Conservation (phyloP, 768 basidiomycete species). For the Suillus discolor region DNA sequence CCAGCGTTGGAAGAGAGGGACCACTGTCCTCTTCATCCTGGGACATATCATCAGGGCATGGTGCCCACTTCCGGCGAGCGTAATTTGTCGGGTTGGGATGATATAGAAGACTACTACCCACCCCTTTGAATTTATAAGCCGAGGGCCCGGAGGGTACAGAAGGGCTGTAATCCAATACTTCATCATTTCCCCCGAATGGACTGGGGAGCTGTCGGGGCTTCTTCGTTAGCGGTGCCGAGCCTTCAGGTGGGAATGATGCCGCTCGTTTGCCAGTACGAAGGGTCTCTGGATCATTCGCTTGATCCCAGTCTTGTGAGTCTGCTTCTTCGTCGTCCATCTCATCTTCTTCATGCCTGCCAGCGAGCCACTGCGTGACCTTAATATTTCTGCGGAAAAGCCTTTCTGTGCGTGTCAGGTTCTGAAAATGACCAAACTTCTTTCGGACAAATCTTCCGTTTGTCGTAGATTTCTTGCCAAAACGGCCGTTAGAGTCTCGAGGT, state of each 20-base stretch:
- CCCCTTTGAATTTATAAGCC: constrained; percentile 30
- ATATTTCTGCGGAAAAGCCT: constrained; percentile 41
- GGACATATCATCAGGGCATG: constrained; percentile 36
- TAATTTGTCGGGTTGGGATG: constrained; percentile 65
- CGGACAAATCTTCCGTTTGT: constrained; percentile 47
- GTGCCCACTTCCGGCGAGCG: constrained; percentile 59
- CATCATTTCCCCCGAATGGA: constrained; percentile 27
- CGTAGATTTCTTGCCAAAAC: constrained; percentile 64
- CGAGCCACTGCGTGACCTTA: constrained; percentile 42
- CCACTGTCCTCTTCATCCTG: constrained; percentile 33
- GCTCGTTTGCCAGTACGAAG: constrained; percentile 28
- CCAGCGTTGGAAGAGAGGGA: constrained; percentile 37
- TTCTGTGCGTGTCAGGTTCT: constrained; percentile 38
- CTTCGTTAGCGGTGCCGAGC: constrained; percentile 29
- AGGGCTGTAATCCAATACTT: constrained; percentile 24
- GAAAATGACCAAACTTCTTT: constrained; percentile 31
- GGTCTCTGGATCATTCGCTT: constrained; percentile 13
- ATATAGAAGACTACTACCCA: constrained; percentile 51
- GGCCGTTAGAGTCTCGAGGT: constrained; percentile 64
- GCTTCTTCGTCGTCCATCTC: constrained; percentile 23
- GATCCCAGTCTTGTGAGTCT: constrained; percentile 17
- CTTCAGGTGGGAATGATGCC: constrained; percentile 23
- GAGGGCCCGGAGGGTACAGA: constrained; percentile 28
- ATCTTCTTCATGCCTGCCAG: constrained; percentile 15
- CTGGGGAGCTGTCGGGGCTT: constrained; percentile 23